These are phyloP conservation scores for Apiospora saccharicola DNA, from an alignment of 2,329 filamentous ascomycete species.

Conservation along the genomic window DNA sequence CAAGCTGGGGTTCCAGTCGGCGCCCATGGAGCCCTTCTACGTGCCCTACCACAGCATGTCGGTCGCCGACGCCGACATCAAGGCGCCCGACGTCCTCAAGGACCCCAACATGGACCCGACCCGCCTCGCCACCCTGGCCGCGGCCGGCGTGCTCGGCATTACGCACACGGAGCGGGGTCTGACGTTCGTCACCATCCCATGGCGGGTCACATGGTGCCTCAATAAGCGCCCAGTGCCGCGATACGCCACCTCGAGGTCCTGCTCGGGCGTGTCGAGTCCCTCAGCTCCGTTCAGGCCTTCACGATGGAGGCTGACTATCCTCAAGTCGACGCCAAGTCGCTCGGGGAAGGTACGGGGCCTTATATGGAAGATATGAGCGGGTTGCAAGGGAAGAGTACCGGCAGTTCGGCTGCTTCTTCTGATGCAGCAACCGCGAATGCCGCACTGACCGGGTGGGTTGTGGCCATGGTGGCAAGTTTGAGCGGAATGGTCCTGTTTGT, in stretches of 20 bases:
- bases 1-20: conserved; percentile 70
- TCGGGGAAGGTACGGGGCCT: conserved; percentile 42
- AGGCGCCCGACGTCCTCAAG: conserved; percentile 33
- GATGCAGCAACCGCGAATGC: background rate
- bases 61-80: conserved; percentile 36
- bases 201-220: conserved; percentile 72
- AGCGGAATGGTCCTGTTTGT: background rate
- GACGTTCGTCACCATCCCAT: conserved; percentile 66
- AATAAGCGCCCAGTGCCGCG: conserved; percentile 72
- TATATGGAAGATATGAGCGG: conserved; percentile 26
- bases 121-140: conserved; percentile 55
- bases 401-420: no score
- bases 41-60: conserved; percentile 69
- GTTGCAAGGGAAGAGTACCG: background rate
- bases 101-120: conserved; percentile 27
- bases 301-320: conserved; percentile 36
- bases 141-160: conserved; percentile 72
- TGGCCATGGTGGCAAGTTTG: background rate
- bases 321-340: conserved; percentile 34
- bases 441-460: background rate
- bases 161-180: conserved; percentile 78
- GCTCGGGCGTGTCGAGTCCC: conserved; percentile 68
- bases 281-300: conserved; percentile 40
- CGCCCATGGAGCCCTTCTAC: conserved; percentile 69
- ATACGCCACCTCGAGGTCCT: conserved; percentile 80